A percentile compares a stretch with the other conserved stretches of the same genome.
Evolutionary conservation across 2,329 filamentous ascomycete species (phyloP).

Genomic region (Colletotrichum sp.): DNA sequence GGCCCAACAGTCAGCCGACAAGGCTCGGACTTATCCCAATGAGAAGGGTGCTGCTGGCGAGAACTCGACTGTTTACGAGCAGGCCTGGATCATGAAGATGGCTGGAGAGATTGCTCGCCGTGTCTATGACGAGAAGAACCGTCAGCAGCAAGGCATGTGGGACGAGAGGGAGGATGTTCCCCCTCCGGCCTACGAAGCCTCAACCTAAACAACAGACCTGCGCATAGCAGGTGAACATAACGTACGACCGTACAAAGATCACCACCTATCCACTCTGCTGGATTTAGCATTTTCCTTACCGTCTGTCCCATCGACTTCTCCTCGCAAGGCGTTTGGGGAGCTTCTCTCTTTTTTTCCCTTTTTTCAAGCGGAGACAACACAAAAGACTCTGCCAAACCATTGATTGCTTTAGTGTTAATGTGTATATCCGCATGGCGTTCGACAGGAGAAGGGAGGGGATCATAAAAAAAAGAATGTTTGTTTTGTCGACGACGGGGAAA

Average conservation of each 20-base stretch:
- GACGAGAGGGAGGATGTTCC: conserved; percentile 62
- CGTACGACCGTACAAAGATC: conserved; percentile 9
- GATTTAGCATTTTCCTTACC: conserved; percentile 10
- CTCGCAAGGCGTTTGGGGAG: conserved; percentile 19
- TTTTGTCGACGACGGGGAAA: not conserved
- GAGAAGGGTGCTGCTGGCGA: conserved; percentile 46
- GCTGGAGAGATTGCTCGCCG: conserved; percentile 88
- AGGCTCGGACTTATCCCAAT: conserved; percentile 26
- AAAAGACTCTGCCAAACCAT: not conserved
- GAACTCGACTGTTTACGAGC: conserved; percentile 66
- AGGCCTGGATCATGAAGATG: conserved; percentile 92
- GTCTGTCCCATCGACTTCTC: conserved; percentile 16
- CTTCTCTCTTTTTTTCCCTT: not conserved
- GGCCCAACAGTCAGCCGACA: conserved; percentile 24
- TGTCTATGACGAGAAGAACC: conserved; percentile 84
- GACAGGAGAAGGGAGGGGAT: not conserved
- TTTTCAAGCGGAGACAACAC: not conserved
- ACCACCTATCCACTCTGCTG: not conserved
- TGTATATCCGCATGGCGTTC: conserved; percentile 23
- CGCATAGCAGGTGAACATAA: conserved; percentile 15
- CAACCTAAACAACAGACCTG: conserved; percentile 35
- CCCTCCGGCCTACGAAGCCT: conserved; percentile 67
- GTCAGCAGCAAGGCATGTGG: conserved; percentile 54
- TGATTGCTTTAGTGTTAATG: conserved; percentile 18
- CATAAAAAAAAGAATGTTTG: conserved; percentile 16